These are phyloP conservation scores for Amylocarpus encephaloides DNA, from an alignment of 2,329 filamentous ascomycete species.

Conservation along the genomic window DNA sequence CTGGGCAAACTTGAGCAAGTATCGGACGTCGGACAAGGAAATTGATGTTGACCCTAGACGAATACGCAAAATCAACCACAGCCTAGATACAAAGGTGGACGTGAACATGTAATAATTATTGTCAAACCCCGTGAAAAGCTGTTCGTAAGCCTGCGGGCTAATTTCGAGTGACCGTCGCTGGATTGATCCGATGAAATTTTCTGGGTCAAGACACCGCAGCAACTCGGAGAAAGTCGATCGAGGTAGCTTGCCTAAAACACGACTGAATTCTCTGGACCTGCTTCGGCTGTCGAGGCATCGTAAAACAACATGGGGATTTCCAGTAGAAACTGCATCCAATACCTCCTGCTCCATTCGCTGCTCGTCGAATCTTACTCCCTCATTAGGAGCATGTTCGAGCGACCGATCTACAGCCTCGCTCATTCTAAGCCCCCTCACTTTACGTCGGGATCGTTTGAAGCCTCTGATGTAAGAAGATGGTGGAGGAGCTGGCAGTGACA, in stretches of 20 bases:
- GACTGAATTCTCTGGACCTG: conserved; percentile 5
- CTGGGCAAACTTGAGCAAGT: conserved; percentile 46
- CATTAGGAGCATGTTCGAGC: not conserved
- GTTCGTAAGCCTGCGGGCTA: conserved; percentile 41
- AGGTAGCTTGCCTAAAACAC: conserved; percentile 39
- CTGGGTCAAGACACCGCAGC: conserved; percentile 55
- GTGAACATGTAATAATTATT: conserved; percentile 20
- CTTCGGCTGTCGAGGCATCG: conserved; percentile 10
- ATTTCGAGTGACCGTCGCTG: conserved; percentile 41
- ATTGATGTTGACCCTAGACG: conserved; percentile 36
- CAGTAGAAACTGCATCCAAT: conserved; percentile 9
- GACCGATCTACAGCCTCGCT: too few relatives aligned
- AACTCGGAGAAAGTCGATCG: conserved; percentile 56
- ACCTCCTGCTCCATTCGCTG: not conserved
- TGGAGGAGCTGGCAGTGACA: too few relatives aligned
- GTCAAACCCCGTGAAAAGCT: conserved; percentile 5
- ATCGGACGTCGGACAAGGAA: conserved; percentile 42
- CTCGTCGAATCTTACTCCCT: not conserved
- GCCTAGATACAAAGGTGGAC: conserved; percentile 18
- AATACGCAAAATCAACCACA: conserved; percentile 32
- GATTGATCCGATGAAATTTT: conserved; percentile 41
- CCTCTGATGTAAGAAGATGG: too few relatives aligned
- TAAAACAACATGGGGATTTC: conserved; percentile 16
- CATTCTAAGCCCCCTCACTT: too few relatives aligned
- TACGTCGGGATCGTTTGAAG: too few relatives aligned